Base-by-base conservation (phyloP, 768 basidiomycete species). In the Tylopilus rubrobrunneus region DNA sequence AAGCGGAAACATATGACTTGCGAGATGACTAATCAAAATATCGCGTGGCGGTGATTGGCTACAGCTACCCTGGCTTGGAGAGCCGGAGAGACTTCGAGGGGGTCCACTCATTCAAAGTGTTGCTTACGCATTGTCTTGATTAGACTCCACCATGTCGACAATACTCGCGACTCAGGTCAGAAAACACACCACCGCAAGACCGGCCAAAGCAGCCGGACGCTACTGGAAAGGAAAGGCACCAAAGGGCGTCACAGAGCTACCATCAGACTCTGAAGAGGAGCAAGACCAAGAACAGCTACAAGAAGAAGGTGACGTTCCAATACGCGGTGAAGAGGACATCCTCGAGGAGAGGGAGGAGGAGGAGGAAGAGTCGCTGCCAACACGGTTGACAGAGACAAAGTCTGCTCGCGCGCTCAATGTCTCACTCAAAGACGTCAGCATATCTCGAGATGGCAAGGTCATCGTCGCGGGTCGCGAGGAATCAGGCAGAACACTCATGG, bases 221-320 rank as follows among this genome's bases (percentile, higher is more conserved):
- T 95, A 96, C 70, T 90, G 91, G 85, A 89, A 88, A 61, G 93
- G 93, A 51, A 91, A 92, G 61, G 89, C 84, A 0, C 92, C 92
- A 1, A 92, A 90, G 68, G 89, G 88, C 44, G 78, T 73, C 33
- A 73, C 73, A 2, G 82, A 82, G 25, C 70, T 73, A 39, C 74
- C 80, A 21, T 86, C 86, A 7, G 87, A 88, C 59, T 85, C 84
- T 4, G 86, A 86, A 42, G 78, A 80, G 48, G 84, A 80, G 48
- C 80, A 83, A 56, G 82, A 79, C 1, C 75, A 72, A 31, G 71
- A 62, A 52, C 63, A 69, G 43, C 63, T 66, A 43, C 70, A 73
- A 39, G 70, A 75, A 52, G 81, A 79, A 45, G 82, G 77, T 31
- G 86, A 89, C 63, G 77, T 86, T 37, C 78, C 77, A 23, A 75